Percentiles rank a stretch among this genome's conserved stretches.
phyloP scores from a whole-genome alignment of 768 basidiomycete genomes.

The Psilocybe tampanensis region DNA sequence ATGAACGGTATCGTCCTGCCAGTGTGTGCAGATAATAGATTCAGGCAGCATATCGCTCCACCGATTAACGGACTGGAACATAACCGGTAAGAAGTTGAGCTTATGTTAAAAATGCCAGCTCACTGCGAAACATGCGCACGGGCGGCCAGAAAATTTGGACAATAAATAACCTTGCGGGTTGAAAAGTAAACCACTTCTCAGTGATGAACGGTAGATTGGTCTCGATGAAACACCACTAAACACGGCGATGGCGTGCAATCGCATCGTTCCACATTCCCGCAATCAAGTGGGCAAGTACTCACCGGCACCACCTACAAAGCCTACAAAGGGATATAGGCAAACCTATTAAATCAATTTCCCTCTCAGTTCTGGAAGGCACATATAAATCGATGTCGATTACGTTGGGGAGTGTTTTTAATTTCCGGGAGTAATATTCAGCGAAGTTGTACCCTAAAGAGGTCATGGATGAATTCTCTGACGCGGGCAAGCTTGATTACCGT shows the following conservation, averaged over 20 bases:
- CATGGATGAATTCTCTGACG: no score
- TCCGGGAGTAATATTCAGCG: constrained; percentile 10
- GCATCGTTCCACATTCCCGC: background rate
- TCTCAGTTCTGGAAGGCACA: background rate
- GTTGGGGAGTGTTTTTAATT: constrained; percentile 10
- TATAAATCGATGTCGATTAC: background rate
- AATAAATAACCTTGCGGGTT: background rate
- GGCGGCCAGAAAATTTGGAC: background rate
- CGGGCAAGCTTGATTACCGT: background rate
- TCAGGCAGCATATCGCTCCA: background rate
- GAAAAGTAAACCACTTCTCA: background rate
- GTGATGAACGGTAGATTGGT: background rate
- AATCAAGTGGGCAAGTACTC: background rate
- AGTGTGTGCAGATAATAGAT: background rate
- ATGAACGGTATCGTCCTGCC: background rate
- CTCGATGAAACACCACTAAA: no score
- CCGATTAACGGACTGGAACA: background rate
- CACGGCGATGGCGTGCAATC: background rate
- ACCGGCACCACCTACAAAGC: background rate
- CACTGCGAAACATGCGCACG: background rate
- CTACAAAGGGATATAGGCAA: background rate
- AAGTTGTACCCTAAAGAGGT: background rate
- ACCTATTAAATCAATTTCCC: background rate
- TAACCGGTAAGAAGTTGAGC: background rate
- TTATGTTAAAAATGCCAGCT: background rate